Percentiles rank a stretch among this genome's conserved stretches.
Evolutionary conservation across 2,329 filamentous ascomycete species (phyloP).

Genomic region (Colletotrichum sp.): DNA sequence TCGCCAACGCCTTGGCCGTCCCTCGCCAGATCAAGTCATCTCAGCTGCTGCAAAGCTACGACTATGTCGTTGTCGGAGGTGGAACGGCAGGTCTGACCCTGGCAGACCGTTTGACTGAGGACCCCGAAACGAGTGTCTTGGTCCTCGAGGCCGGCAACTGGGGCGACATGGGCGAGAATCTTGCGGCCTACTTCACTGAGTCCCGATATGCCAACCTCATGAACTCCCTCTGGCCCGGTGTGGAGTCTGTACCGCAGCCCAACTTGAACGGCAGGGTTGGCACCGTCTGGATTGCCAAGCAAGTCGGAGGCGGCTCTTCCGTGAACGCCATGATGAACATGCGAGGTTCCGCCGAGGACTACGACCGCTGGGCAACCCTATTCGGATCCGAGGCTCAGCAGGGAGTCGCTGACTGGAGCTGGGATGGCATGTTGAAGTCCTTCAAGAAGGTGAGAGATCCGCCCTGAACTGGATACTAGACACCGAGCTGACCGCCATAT

Average conservation of each 20-base stretch:
- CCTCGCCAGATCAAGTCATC: slow-evolving; percentile 6
- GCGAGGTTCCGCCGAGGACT: slow-evolving; percentile 17
- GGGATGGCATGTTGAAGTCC: slow-evolving; percentile 42
- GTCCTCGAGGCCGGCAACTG: slow-evolving; percentile 15
- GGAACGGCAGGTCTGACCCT: slow-evolving; percentile 37
- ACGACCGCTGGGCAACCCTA: slow-evolving; percentile 34
- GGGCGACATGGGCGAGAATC: slow-evolving; percentile 8
- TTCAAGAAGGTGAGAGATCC: slow-evolving; percentile 41
- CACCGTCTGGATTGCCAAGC: slow-evolving; percentile 1
- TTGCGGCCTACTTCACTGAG: neutral
- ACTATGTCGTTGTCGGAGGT: slow-evolving; percentile 34
- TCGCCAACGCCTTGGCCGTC: neutral
- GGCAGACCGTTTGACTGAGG: slow-evolving; percentile 31
- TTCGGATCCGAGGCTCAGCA: slow-evolving; percentile 38
- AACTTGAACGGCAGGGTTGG: neutral
- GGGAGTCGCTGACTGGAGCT: slow-evolving; percentile 34
- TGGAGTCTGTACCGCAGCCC: slow-evolving; percentile 11
- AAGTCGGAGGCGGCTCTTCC: slow-evolving; percentile 19
- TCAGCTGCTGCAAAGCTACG: slow-evolving; percentile 21
- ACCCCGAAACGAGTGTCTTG: slow-evolving; percentile 4
- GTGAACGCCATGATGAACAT: slow-evolving; percentile 22
- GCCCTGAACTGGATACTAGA: neutral
- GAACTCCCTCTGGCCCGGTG: neutral
- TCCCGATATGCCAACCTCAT: neutral
- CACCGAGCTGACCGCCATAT: neutral